Evolutionary conservation across 2,329 filamentous ascomycete genomes (phyloP).

Genomic region (Corinectria fuckeliana): DNA sequence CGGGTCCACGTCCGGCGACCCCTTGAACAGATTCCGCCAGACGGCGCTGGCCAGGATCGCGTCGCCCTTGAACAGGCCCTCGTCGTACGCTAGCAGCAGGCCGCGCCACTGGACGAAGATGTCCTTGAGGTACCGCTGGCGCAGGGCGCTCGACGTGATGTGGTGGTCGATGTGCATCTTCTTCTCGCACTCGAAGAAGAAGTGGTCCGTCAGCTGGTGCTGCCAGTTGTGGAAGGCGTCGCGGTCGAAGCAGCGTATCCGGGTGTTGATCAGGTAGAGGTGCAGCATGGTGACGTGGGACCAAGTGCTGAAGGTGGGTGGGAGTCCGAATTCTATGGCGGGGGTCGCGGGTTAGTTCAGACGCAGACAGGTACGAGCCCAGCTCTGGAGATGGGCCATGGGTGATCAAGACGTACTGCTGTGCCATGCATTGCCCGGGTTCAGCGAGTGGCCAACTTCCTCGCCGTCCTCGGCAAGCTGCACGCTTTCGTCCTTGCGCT

Average conservation of each 20-base stretch:
- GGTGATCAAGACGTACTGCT: constrained; percentile 63
- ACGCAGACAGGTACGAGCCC: too few species aligned
- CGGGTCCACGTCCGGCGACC: constrained; percentile 58
- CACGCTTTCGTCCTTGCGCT: constrained; percentile 70
- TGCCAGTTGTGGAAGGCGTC: constrained; percentile 78
- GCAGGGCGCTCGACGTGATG: constrained; percentile 62
- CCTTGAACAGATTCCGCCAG: constrained; percentile 94
- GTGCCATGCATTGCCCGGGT: constrained; percentile 67
- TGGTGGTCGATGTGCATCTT: constrained; percentile 83
- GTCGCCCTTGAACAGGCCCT: constrained; percentile 78
- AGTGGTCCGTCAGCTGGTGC: constrained; percentile 91
- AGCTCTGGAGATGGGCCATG: background rate
- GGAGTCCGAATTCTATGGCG: constrained; percentile 72
- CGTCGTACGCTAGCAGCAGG: constrained; percentile 82
- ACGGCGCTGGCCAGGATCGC: constrained; percentile 80
- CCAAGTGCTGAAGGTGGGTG: constrained; percentile 93
- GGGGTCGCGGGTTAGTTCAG: constrained; percentile 2
- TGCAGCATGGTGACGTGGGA: constrained; percentile 95
- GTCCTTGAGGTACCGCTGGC: constrained; percentile 79
- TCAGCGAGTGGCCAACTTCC: constrained; percentile 68
- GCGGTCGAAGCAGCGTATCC: constrained; percentile 78
- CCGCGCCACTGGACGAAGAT: constrained; percentile 94
- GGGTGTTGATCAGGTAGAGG: constrained; percentile 88
- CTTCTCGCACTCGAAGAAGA: constrained; percentile 88
- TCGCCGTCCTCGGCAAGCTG: constrained; percentile 78